Evolutionary conservation across 495 filamentous ascomycete genomes (phyloP).

Genomic region (Umbilicaria muhlenbergii): DNA sequence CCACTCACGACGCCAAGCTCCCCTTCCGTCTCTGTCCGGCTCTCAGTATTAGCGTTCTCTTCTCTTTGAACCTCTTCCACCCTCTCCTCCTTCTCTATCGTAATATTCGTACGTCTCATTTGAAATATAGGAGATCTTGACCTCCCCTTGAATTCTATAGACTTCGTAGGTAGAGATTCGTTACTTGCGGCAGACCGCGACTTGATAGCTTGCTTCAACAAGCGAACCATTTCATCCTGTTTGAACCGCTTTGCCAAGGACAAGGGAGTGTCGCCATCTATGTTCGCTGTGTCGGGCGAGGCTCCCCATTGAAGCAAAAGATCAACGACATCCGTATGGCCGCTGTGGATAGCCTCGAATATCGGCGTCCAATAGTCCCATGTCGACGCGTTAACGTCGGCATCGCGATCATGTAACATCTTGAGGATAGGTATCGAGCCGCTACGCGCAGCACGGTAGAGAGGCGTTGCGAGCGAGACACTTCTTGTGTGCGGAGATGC

Average conservation of each 20-base stretch:
- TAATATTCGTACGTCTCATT: too few species aligned
- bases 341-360: neutral
- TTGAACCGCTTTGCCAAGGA: neutral
- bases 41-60: too few species aligned
- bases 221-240: too few species aligned
- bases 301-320: conserved; percentile 4
- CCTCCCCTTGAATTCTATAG: too few species aligned
- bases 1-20: too few species aligned
- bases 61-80: too few species aligned
- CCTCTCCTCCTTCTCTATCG: too few species aligned
- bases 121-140: too few species aligned
- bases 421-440: neutral
- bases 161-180: too few species aligned
- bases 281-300: neutral
- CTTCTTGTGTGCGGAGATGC: conserved; percentile 1
- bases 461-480: neutral
- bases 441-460: conserved; percentile 1
- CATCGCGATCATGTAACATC: neutral
- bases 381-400: conserved; percentile 3
- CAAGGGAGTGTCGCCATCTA: neutral
- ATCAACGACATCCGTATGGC: neutral
- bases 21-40: too few species aligned
- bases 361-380: conserved; percentile 2
- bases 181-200: too few species aligned
- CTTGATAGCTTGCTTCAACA: too few species aligned